These are phyloP conservation scores for Tuber aestivum DNA, from an alignment of 495 filamentous ascomycete species.

Conservation along the genomic window DNA sequence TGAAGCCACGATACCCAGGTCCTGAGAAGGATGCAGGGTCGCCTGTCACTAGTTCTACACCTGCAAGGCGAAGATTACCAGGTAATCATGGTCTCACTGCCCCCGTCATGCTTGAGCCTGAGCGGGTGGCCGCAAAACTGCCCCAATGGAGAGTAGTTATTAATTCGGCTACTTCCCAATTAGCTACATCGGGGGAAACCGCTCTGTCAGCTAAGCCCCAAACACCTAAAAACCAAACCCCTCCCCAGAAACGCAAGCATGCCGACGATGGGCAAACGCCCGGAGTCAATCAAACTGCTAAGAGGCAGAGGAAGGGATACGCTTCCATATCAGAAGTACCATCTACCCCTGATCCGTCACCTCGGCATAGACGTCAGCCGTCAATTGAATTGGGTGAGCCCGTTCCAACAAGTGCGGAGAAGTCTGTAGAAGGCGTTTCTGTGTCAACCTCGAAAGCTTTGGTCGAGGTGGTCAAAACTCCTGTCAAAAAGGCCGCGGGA, in stretches of 20 bases:
- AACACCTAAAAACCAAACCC: neutral
- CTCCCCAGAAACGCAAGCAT: neutral
- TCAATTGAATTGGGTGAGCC: neutral
- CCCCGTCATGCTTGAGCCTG: neutral
- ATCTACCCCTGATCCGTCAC: neutral
- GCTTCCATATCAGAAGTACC: neutral
- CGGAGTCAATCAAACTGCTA: neutral
- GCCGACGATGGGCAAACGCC: neutral
- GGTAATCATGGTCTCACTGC: slow-evolving; percentile 1
- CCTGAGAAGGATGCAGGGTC: neutral
- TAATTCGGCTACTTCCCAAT: neutral
- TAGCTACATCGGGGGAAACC: neutral
- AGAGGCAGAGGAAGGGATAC: neutral
- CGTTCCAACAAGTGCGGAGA: neutral
- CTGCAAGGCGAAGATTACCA: neutral
- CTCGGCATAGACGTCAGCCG: neutral
- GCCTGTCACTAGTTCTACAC: neutral
- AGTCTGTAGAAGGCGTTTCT: neutral
- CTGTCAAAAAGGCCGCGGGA: neutral
- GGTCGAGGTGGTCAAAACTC: neutral
- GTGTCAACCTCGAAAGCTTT: neutral
- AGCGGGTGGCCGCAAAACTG: neutral
- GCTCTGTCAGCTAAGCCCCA: neutral
- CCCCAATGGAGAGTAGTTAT: slow-evolving; percentile 2
- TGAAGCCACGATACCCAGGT: neutral